Evolutionary conservation across 495 filamentous ascomycete species (phyloP).

Genomic region (Trichoderma reesei): DNA sequence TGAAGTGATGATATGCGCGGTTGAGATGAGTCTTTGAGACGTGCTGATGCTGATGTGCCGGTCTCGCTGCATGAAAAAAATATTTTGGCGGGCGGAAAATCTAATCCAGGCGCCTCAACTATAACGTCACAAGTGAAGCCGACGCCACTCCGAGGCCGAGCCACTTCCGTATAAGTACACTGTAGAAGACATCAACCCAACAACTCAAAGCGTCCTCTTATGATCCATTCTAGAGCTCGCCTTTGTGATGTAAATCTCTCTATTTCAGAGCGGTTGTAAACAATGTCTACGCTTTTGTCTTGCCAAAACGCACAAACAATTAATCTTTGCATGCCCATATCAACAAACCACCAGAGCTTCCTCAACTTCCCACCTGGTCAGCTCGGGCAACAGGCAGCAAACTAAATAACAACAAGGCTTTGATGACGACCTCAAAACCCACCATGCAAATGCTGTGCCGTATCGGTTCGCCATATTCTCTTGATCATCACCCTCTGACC

Average conservation of each 20-base stretch:
- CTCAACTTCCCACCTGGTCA: no score
- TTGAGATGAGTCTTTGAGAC: no score
- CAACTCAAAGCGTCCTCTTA: no score
- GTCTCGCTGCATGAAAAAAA: not conserved
- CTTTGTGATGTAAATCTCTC: no score
- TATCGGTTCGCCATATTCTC: not conserved
- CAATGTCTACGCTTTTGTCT: no score
- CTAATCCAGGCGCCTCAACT: not conserved
- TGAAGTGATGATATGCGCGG: no score
- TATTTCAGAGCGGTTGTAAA: no score
- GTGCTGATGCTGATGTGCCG: not conserved
- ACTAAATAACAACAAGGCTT: not conserved
- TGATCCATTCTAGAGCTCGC: no score
- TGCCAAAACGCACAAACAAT: no score
- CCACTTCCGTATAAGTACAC: not conserved
- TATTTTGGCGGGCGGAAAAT: not conserved
- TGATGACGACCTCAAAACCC: not conserved
- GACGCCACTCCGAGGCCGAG: conserved; percentile 2
- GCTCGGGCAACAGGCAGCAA: no score
- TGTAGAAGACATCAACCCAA: not conserved
- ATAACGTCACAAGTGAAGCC: not conserved
- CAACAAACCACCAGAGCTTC: no score
- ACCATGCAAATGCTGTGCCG: not conserved
- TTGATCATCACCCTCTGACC: conserved; percentile 20
- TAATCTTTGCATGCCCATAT: no score